Percentiles rank a stretch among this genome's conserved stretches.
These are phyloP conservation scores for Cucumis sativus DNA, from an alignment of 306 rosid genomes.

Conservation along the genomic window Cucumber_9930_V3 NC_026658.2:5159001-5159500, in stretches of 20 bases:
- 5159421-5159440: constrained; percentile 76
- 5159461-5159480: constrained; percentile 75
- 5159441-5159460: constrained; percentile 89
- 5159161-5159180: constrained; percentile 1
- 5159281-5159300: not conserved
- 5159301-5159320: not conserved
- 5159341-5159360: not conserved
- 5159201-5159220: constrained; percentile 55
- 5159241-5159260: not conserved
- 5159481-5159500: constrained; percentile 78
- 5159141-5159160: not conserved
- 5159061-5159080: not conserved
- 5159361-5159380: not conserved
- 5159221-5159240: constrained; percentile 42
- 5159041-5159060: no score
- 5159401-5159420: constrained; percentile 98
- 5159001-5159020: no score
- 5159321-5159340: not conserved
- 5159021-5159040: no score
- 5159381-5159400: constrained; percentile 10
- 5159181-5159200: constrained; percentile 77
- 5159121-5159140: constrained; percentile 11
- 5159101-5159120: not conserved
- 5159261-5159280: not conserved
- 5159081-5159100: not conserved